These are phyloP conservation scores for Corylus heterophylla DNA, from an alignment of 306 rosid genomes.

Conservation along the genomic window DNA sequence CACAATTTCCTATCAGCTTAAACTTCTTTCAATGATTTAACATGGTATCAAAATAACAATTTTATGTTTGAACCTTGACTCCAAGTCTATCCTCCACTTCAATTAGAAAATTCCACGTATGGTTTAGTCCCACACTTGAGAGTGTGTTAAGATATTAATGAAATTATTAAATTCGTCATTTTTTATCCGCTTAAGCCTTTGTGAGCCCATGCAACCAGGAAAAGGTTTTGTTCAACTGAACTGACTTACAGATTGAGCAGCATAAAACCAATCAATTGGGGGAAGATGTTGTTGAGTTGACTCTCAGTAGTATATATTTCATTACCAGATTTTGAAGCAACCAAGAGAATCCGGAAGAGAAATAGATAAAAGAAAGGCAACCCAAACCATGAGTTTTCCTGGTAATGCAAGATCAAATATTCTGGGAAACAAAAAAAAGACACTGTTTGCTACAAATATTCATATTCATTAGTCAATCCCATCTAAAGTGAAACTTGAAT, in stretches of 20 bases:
- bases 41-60: no score
- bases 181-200: no score
- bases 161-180: no score
- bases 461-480: neutral
- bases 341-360: neutral
- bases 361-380: neutral
- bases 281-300: neutral
- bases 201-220: neutral
- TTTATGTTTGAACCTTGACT: no score
- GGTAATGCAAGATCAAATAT: neutral
- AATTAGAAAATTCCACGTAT: no score
- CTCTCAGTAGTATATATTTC: neutral
- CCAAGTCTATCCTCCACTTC: no score
- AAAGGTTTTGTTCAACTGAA: slow-evolving; percentile 6
- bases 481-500: neutral
- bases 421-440: neutral
- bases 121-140: no score
- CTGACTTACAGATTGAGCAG: slow-evolving; percentile 6
- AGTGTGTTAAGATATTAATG: no score
- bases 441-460: neutral
- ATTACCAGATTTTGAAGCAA: neutral
- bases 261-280: neutral
- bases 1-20: no score
- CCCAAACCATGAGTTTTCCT: neutral
- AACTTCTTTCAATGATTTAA: no score